Conservation (phyloP, 1,139 yeast species). For the Hemisphaericaspora xylanilytica region DNA sequence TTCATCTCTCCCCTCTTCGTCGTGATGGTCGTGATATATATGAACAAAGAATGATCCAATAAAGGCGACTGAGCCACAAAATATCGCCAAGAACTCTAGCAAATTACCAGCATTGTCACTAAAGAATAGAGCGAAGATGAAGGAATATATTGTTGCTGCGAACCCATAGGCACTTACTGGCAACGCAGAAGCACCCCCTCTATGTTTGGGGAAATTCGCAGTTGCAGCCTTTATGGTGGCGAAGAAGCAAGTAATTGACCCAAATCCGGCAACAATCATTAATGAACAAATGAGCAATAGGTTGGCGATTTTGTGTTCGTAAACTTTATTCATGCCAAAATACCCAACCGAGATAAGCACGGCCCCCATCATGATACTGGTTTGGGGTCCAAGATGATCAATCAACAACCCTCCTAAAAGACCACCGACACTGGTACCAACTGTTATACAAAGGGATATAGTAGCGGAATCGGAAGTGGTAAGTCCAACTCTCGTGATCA, state of each 20-base stretch:
- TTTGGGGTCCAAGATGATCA: slow-evolving; percentile 56
- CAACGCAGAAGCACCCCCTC: slow-evolving; percentile 68
- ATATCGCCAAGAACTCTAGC: slow-evolving; percentile 34
- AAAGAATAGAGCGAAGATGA: slow-evolving; percentile 46
- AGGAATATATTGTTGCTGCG: slow-evolving; percentile 42
- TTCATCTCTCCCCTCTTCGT: slow-evolving; percentile 14
- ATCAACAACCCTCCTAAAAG: slow-evolving; percentile 66
- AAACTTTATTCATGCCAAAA: slow-evolving; percentile 33
- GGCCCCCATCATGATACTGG: slow-evolving; percentile 55
- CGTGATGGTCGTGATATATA: slow-evolving; percentile 25
- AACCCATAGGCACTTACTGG: slow-evolving; percentile 61
- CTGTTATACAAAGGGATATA: slow-evolving; percentile 56
- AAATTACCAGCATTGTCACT: slow-evolving; percentile 43
- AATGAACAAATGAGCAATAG: slow-evolving; percentile 31
- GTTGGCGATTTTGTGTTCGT: slow-evolving; percentile 21
- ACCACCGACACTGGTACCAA: slow-evolving; percentile 70
- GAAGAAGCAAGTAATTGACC: slow-evolving; percentile 62
- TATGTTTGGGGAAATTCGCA: slow-evolving; percentile 63
- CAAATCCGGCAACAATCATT: slow-evolving; percentile 57
- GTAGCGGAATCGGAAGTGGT: slow-evolving; percentile 62
- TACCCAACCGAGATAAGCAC: slow-evolving; percentile 44
- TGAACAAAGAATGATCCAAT: slow-evolving; percentile 39
- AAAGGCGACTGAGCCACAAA: slow-evolving; percentile 38
- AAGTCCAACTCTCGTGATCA: slow-evolving; percentile 54
- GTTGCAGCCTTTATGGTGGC: slow-evolving; percentile 69